Conservation (phyloP, 768 basidiomycete species). For the Tylopilus balloui region DNA sequence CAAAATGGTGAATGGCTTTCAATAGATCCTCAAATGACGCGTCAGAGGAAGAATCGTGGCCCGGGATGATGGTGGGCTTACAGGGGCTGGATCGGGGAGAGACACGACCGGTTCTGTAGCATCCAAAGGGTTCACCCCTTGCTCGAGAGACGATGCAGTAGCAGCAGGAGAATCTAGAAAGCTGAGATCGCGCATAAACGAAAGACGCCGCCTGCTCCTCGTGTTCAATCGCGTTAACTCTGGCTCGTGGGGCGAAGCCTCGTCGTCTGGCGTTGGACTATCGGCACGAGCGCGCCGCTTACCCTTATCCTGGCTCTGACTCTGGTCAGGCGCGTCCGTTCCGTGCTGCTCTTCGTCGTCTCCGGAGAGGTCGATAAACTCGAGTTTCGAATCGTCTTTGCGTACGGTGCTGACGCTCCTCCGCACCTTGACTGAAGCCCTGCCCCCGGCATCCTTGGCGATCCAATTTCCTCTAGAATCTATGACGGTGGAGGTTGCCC, state of each 20-base stretch:
- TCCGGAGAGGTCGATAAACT: conserved; percentile 20
- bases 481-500: conserved; percentile 34
- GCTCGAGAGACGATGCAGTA: conserved; percentile 8
- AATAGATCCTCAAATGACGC: conserved; percentile 43
- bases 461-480: conserved; percentile 61
- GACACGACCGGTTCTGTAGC: conserved; percentile 12
- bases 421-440: conserved; percentile 37
- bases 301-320: conserved; percentile 20
- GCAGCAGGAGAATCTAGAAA: conserved; percentile 44
- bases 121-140: conserved; percentile 2
- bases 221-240: conserved; percentile 13
- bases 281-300: conserved; percentile 25
- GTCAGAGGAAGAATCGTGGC: conserved; percentile 8
- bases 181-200: conserved; percentile 47
- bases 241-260: conserved; percentile 6
- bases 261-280: conserved; percentile 5
- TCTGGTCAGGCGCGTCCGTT: background rate
- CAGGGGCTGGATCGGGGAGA: conserved; percentile 46
- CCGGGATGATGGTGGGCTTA: conserved; percentile 27
- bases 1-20: conserved; percentile 49
- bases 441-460: conserved; percentile 61
- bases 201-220: conserved; percentile 39
- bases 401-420: conserved; percentile 18
- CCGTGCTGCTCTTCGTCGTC: conserved; percentile 19
- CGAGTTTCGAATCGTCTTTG: conserved; percentile 24